Conservation (phyloP, 345 rosid species). For the Hibiscus syriacus region DNA sequence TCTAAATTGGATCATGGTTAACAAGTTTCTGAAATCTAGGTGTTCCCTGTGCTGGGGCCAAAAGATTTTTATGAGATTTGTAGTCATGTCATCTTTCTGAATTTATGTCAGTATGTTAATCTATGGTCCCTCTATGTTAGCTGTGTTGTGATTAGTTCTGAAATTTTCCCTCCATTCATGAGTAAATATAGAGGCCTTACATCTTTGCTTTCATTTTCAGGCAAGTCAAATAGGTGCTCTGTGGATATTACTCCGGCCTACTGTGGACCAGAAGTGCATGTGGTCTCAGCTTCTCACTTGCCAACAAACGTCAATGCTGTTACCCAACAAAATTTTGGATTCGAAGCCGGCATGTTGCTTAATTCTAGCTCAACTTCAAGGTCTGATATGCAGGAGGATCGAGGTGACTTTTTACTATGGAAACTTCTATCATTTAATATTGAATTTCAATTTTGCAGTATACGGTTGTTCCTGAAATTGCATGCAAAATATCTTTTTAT, state of each 20-base stretch:
- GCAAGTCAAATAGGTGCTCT: slow-evolving; percentile 10
- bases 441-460: background rate
- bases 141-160: background rate
- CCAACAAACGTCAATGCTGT: slow-evolving; percentile 9
- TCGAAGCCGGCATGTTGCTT: background rate
- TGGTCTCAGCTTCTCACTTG: background rate
- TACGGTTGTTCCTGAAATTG: background rate
- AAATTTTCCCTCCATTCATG: background rate
- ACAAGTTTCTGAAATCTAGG: background rate
- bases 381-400: background rate
- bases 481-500: background rate
- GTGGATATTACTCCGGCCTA: background rate
- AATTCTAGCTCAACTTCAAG: background rate
- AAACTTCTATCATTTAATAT: background rate
- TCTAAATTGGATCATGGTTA: background rate
- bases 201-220: slow-evolving; percentile 6
- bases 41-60: background rate
- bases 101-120: background rate
- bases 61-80: background rate
- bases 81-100: background rate
- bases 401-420: slow-evolving; percentile 17
- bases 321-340: slow-evolving; percentile 10
- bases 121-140: background rate
- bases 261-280: slow-evolving; percentile 12
- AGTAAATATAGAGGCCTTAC: background rate